Evolutionary conservation across 1,139 yeast species (phyloP), one percentile per base, ranked within the genome.

Genomic region (Pichia cactophila): DNA sequence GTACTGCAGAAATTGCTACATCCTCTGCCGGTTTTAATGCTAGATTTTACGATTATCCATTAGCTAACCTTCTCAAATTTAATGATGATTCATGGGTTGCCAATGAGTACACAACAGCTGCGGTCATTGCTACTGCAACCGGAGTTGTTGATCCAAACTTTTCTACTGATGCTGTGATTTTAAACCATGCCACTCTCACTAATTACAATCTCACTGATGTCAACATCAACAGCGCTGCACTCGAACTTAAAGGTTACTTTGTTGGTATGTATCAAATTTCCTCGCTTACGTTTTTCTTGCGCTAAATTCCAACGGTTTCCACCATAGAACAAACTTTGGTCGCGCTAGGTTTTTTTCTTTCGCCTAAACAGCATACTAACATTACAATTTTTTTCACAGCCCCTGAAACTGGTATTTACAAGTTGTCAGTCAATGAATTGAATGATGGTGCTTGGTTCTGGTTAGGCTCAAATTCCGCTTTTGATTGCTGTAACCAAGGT

Each of bases 401-500:
- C n/a, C 44, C 48, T 3, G 44, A 42, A 31, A 50, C 60, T 20
- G 68, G 68, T 49, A 39, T 53, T 11, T 62, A 63, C 43, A 54
- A 54, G 6, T 51, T 64, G 35, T 16, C 48, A 2, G 26, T 46
- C 16, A 42, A 48, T 11, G 38, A 17, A 14, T 17, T 52, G n/a
- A 63, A 62, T 47, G 63, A 64, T 53, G 54, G 58, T n/a, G 62
- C 55, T 2, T 49, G 51, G 43, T 43, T 63, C 3, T 54, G 55
- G 43, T 31, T 64, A 31, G 67, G 66, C 36, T 45, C 47, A 26
- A 55, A 52, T 46, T n/a, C 17, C 14, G 67, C 64, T 5, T 61
- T 65, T 45, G 57, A 48, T 20, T 62, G 67, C 51, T 65, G 69
- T 54, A 41, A 49, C 20, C 48, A 50, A 39, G 35, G 38, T 16